These are phyloP conservation scores for Bretschneidera sinensis DNA, from an alignment of 345 rosid species.

Conservation along the genomic window DNA sequence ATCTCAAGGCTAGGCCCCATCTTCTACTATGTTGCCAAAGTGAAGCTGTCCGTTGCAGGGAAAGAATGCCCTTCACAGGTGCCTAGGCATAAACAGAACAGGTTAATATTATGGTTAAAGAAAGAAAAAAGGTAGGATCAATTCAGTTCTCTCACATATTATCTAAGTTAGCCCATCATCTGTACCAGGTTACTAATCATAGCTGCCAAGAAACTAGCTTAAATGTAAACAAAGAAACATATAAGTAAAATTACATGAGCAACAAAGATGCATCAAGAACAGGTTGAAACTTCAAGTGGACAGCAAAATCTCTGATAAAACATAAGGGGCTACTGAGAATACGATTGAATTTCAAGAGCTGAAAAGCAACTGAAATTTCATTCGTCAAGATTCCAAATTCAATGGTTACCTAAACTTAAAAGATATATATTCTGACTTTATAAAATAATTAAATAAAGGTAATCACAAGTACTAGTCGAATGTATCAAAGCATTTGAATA, in stretches of 20 bases:
- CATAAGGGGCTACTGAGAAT: neutral
- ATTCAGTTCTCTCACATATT: no score
- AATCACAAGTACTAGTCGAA: neutral
- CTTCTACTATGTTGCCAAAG: slow-evolving; percentile 37
- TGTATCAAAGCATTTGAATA: no score
- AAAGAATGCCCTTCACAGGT: slow-evolving; percentile 71
- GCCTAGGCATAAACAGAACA: slow-evolving; percentile 35
- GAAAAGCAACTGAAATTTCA: neutral
- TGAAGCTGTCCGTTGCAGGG: slow-evolving; percentile 53
- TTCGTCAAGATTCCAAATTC: neutral
- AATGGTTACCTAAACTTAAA: neutral
- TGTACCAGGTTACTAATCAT: neutral
- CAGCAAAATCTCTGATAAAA: no score
- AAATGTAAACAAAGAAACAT: neutral
- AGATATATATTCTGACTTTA: no score
- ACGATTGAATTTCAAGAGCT: neutral
- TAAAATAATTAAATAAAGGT: no score
- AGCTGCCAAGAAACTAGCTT: neutral
- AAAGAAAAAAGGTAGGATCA: neutral
- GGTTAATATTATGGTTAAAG: neutral
- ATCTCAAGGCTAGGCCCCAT: slow-evolving; percentile 44
- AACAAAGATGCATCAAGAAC: neutral
- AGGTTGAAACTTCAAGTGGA: no score
- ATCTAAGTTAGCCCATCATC: neutral
- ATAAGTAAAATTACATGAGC: neutral